Evolutionary conservation across 2,329 filamentous ascomycete species (phyloP).

Genomic region (Apiospora sp.): DNA sequence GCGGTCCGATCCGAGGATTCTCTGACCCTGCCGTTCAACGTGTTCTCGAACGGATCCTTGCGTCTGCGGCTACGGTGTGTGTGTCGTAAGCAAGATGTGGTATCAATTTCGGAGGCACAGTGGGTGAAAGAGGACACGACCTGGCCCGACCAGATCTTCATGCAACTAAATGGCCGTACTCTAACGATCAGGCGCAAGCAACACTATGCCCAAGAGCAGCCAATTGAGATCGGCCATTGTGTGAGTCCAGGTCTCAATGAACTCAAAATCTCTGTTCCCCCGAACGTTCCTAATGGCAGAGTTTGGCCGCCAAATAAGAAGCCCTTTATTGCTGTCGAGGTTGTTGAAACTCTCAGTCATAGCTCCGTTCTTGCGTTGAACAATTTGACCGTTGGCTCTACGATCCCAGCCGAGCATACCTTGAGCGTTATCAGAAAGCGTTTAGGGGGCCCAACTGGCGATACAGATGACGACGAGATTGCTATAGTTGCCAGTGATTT

Average conservation of each 20-base stretch:
- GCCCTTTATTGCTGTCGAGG: conserved; percentile 76
- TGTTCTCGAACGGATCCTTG: conserved; percentile 59
- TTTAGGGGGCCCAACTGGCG: conserved; percentile 44
- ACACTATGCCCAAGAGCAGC: conserved; percentile 78
- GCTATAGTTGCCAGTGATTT: conserved; percentile 65
- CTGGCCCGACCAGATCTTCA: conserved; percentile 77
- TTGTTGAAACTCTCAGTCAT: conserved; percentile 64
- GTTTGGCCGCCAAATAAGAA: conserved; percentile 38
- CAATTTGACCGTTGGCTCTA: conserved; percentile 38
- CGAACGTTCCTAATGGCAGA: conserved; percentile 30
- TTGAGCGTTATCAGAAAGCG: conserved; percentile 63
- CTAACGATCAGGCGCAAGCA: conserved; percentile 69
- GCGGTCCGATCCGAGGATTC: conserved; percentile 34
- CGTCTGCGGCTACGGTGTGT: conserved; percentile 77
- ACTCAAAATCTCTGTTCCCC: conserved; percentile 60
- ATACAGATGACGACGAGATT: conserved; percentile 68
- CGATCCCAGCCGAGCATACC: conserved; percentile 57
- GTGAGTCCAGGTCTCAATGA: conserved; percentile 68
- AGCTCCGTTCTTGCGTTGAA: conserved; percentile 52
- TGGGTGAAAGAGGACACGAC: conserved; percentile 71
- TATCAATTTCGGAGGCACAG: conserved; percentile 49
- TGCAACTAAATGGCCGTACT: conserved; percentile 70
- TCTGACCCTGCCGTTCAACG: conserved; percentile 44
- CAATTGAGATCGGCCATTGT: conserved; percentile 74
- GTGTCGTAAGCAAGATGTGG: conserved; percentile 34